Conservation (phyloP, 2,329 filamentous ascomycete genomes). For the Talaromyces islandicus region DNA sequence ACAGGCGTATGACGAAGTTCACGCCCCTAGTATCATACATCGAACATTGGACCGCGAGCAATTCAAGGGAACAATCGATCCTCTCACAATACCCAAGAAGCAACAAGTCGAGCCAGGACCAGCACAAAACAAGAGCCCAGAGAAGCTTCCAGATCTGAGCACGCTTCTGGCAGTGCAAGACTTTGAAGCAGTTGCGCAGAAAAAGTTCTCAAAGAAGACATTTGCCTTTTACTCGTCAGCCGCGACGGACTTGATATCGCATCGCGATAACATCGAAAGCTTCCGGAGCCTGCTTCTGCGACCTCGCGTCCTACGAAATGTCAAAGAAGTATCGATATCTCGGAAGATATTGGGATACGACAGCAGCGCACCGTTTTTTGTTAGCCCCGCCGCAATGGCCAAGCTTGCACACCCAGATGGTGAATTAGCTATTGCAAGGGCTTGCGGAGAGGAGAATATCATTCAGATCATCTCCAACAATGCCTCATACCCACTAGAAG, state of each 20-base stretch:
- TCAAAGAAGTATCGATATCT: conserved; percentile 16
- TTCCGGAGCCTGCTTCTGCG: conserved; percentile 25
- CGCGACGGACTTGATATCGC: conserved; percentile 6
- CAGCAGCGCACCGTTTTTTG: conserved; percentile 4
- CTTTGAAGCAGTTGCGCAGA: conserved; percentile 2
- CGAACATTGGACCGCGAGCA: not conserved
- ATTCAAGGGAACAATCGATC: conserved; percentile 4
- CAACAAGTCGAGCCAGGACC: not conserved
- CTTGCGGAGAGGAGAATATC: conserved; percentile 39
- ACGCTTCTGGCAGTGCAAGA: not conserved
- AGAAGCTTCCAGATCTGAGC: conserved; percentile 1
- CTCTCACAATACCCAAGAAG: not conserved
- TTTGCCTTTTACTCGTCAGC: conserved; percentile 8
- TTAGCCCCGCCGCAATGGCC: conserved; percentile 46
- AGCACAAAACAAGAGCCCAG: not conserved
- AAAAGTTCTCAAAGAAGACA: conserved; percentile 3
- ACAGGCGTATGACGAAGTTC: conserved; percentile 3
- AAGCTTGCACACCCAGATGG: conserved; percentile 52
- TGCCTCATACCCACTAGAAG: conserved; percentile 46
- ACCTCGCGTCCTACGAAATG: conserved; percentile 39
- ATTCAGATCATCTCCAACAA: conserved; percentile 51
- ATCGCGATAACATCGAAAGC: conserved; percentile 1
- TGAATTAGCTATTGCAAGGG: conserved; percentile 47
- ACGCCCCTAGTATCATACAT: conserved; percentile 5
- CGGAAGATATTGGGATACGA: conserved; percentile 3